Base-by-base conservation (phyloP, 768 basidiomycete species). In the Tephrocybe sp. region DNA sequence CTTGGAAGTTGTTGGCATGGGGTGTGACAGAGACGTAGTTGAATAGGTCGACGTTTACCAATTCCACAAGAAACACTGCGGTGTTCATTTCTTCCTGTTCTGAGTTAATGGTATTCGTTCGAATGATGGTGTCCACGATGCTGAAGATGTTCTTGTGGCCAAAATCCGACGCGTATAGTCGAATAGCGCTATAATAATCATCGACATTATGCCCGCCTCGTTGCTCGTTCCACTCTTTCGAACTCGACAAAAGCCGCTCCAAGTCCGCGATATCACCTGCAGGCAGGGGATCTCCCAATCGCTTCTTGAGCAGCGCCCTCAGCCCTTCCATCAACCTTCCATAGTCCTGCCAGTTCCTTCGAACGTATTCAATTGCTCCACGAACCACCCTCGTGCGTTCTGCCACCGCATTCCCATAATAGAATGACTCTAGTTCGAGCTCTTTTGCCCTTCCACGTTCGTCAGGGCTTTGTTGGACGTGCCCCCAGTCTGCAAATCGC, bases 41-140 rank as follows among this genome's bases (percentile, higher is more conserved):
- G 50, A 57, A 63, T 23, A 63, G 53, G 50, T 63, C 62, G 40
- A 62, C 50, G 20, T 61, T 63, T 39, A 63, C 36, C n/a, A 63
- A 42, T 44, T 63, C 62, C 10, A 62, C 56, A 4, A 63, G 55
- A 34, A 63, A 62, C 15, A 63, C 60, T 17, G 57, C 60, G 4
- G 53, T 45, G 17, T 58, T 57, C 4, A 61, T 46, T 11, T 45
- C 44, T 15, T 51, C 24, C 32, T 57, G 37, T 26, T 53, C 47
- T 9, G 48, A 47, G 28, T 37, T 42, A 9, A 47, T 43, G 21
- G 30, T 24, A 30, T 55, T 48, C 6, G 56, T 54, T 17, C 62
- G 53, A 48, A 63, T 52, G 32, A 60, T 56, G 18, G 40, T 50
- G 47, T 63, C 56, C 41, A 54, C 49, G 5, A 61, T 53, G 8